Evolutionary conservation across 768 basidiomycete genomes (phyloP).

Genomic region (Leccinum barrowsii): DNA sequence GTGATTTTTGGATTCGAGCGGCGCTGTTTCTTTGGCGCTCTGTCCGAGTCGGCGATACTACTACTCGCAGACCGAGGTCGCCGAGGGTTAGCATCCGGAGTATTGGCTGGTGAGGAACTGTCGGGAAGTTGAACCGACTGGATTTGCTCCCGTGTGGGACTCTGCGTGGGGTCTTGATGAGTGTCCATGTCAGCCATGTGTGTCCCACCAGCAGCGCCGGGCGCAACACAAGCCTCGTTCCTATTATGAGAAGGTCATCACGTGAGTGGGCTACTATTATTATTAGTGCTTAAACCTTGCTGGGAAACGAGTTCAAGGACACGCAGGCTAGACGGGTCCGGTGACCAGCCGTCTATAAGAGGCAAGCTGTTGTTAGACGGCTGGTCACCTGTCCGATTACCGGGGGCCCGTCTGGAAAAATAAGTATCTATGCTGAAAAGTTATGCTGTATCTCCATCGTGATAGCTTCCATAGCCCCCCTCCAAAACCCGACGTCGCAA

Average conservation of each 20-base stretch:
- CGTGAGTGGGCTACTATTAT: not conserved
- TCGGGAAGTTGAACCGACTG: not conserved
- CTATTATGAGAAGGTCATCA: not conserved
- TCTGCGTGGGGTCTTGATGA: not conserved
- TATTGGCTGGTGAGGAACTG: not conserved
- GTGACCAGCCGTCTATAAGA: too few relatives aligned
- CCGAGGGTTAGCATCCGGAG: not conserved
- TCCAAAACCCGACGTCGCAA: constrained; percentile 44
- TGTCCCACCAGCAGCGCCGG: not conserved
- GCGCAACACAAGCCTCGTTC: too few relatives aligned
- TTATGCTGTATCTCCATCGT: not conserved
- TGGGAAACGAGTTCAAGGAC: too few relatives aligned
- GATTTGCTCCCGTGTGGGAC: not conserved
- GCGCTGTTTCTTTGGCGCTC: not conserved
- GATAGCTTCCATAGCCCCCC: constrained; percentile 10
- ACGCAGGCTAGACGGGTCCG: too few relatives aligned
- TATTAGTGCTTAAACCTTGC: too few relatives aligned
- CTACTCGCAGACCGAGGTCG: not conserved
- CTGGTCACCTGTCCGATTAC: too few relatives aligned
- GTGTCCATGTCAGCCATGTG: not conserved
- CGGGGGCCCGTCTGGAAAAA: not conserved
- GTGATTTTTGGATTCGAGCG: not conserved
- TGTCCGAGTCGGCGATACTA: not conserved
- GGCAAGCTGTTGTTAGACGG: too few relatives aligned
- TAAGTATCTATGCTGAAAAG: not conserved